A percentile compares a stretch with the other conserved stretches of the same genome.
phyloP scores from a whole-genome alignment of 2,329 filamentous ascomycete species.

The Fusarium falciforme region DNA sequence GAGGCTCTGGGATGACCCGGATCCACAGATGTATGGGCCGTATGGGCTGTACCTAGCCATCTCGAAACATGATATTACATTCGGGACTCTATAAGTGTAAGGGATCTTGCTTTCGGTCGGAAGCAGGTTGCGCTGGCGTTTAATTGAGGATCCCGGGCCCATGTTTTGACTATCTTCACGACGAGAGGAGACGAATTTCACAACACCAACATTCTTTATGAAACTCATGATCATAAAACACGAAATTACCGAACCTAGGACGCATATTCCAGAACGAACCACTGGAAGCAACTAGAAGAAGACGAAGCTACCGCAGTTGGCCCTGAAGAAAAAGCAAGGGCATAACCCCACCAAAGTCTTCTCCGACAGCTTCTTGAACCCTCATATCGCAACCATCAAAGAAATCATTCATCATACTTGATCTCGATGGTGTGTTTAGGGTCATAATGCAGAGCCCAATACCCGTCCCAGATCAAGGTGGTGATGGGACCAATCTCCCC shows the following conservation, averaged over 20 bases:
- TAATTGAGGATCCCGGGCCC: background rate
- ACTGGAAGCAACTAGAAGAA: background rate
- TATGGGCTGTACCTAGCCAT: background rate
- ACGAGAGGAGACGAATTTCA: background rate
- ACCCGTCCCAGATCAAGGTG: background rate
- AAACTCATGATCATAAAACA: background rate
- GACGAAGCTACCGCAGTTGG: background rate
- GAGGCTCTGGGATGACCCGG: background rate
- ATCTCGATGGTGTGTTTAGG: background rate
- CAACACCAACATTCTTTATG: background rate
- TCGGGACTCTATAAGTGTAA: background rate
- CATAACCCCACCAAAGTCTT: background rate
- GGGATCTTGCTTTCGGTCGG: background rate
- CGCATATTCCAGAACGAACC: background rate
- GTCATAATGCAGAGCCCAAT: background rate
- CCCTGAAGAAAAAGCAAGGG: background rate
- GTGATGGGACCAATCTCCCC: background rate
- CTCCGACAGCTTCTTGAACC: background rate
- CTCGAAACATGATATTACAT: background rate
- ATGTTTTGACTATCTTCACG: background rate
- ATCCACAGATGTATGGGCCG: background rate
- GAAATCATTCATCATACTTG: background rate
- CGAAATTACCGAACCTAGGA: background rate
- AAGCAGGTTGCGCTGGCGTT: background rate
- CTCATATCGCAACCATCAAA: background rate